phyloP scores from a whole-genome alignment of 164 flowering plant species.

The Cinnamomum micranthum region DNA sequence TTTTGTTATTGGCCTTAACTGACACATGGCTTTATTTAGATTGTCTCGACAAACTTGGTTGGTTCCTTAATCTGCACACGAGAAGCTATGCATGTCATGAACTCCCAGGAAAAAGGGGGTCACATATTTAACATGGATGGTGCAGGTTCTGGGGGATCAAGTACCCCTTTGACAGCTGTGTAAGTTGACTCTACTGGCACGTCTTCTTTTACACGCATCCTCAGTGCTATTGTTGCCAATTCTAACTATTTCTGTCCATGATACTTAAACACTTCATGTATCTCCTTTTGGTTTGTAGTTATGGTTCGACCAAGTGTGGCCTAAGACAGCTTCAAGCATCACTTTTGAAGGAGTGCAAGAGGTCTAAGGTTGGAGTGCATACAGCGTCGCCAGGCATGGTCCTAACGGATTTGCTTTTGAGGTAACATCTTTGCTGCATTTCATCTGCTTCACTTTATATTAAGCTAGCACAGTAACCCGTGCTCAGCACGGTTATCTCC shows the following conservation, averaged over 20 bases:
- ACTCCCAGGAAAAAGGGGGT: constrained; percentile 60
- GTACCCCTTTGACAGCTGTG: constrained; percentile 98
- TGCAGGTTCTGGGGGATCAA: constrained; percentile 98
- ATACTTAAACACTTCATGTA: neutral
- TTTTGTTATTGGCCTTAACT: neutral
- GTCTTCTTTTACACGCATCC: neutral
- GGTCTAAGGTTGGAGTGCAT: constrained; percentile 83
- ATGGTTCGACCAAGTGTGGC: constrained; percentile 96
- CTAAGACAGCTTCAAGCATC: constrained; percentile 92
- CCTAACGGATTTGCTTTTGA: constrained; percentile 84
- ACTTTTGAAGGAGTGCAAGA: constrained; percentile 72
- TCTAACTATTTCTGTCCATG: neutral
- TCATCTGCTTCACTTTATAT: neutral
- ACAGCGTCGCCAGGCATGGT: constrained; percentile 99
- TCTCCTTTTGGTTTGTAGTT: constrained; percentile 33
- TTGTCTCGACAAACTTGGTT: constrained; percentile 88
- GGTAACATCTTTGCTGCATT: constrained; percentile 34
- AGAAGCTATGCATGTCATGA: constrained; percentile 82
- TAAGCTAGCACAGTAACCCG: too few relatives aligned
- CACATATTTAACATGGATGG: constrained; percentile 99
- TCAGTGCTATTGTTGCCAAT: too few relatives aligned
- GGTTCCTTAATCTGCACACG: constrained; percentile 92
- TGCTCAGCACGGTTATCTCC: too few relatives aligned
- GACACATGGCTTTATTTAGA: constrained; percentile 36
- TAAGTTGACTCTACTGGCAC: constrained; percentile 33